A percentile compares a stretch with the other conserved stretches of the same genome.
Conservation (phyloP, 2,329 filamentous ascomycete species). For the Hypoxylon sp. region DNA sequence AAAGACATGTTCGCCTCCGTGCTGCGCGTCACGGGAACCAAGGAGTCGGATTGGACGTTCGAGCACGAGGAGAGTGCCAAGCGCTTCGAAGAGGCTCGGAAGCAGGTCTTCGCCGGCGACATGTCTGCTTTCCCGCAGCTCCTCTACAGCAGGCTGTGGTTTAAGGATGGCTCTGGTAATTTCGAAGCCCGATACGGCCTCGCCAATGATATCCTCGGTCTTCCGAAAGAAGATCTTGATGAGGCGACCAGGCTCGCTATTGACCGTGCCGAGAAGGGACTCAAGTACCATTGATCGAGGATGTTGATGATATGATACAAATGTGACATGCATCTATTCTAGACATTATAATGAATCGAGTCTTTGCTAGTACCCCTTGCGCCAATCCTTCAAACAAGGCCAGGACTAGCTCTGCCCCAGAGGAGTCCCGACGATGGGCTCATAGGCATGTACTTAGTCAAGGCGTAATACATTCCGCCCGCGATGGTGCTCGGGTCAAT, state of each 20-base stretch:
- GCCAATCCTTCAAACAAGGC: constrained; percentile 15
- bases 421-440: constrained; percentile 41
- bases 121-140: constrained; percentile 61
- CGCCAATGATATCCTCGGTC: constrained; percentile 68
- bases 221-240: constrained; percentile 72
- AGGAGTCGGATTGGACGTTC: constrained; percentile 73
- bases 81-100: constrained; percentile 64
- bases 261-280: constrained; percentile 48
- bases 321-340: background rate
- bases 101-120: constrained; percentile 61
- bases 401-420: constrained; percentile 23
- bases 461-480: constrained; percentile 61
- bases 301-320: background rate
- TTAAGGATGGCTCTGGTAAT: constrained; percentile 57
- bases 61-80: constrained; percentile 61
- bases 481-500: constrained; percentile 64
- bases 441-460: constrained; percentile 42
- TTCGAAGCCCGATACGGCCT: constrained; percentile 59
- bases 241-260: constrained; percentile 66
- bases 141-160: constrained; percentile 72
- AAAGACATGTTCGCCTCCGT: constrained; percentile 75
- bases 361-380: background rate
- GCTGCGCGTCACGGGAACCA: constrained; percentile 70
- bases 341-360: constrained; percentile 1
- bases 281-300: constrained; percentile 44